phyloP scores from a whole-genome alignment of 129 eudicot species.

The Deinandra increscens region DNA sequence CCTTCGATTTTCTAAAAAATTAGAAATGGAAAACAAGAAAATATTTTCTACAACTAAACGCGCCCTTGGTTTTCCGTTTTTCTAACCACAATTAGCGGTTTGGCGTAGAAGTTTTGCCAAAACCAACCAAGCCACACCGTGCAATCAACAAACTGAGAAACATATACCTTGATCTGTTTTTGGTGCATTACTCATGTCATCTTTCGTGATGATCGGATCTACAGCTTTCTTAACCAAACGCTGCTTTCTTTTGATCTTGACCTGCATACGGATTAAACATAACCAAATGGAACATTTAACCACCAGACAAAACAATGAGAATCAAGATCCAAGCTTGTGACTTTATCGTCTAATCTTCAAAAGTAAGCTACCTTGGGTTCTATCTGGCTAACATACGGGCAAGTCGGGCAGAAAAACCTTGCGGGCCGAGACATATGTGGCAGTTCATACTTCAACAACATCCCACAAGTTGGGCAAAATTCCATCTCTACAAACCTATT shows the following conservation, averaged over 20 bases:
- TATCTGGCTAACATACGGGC: constrained; percentile 63
- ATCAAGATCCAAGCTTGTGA: neutral
- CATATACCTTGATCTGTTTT: constrained; percentile 59
- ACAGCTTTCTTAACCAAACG: constrained; percentile 63
- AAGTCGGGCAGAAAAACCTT: constrained; percentile 65
- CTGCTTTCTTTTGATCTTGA: constrained; percentile 59
- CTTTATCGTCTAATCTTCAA: neutral
- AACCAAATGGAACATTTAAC: neutral
- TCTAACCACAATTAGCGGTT: neutral
- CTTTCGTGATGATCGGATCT: constrained; percentile 59
- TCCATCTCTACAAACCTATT: constrained; percentile 46
- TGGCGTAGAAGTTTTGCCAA: neutral
- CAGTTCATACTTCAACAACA: constrained; percentile 61
- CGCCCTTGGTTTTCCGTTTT: neutral
- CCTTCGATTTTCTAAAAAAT: too few relatives aligned
- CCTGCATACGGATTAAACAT: constrained; percentile 32
- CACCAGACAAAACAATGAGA: neutral
- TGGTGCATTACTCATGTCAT: constrained; percentile 48
- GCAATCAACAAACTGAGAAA: neutral
- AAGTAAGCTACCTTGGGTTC: constrained; percentile 49
- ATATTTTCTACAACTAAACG: too few relatives aligned
- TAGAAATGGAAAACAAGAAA: too few relatives aligned
- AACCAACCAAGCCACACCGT: neutral
- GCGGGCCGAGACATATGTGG: constrained; percentile 53
- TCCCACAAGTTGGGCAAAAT: constrained; percentile 80